Percentiles rank a stretch among this genome's conserved stretches.
Evolutionary conservation across 2,329 filamentous ascomycete species (phyloP).

Genomic region (Salinomyces thailandicus): DNA sequence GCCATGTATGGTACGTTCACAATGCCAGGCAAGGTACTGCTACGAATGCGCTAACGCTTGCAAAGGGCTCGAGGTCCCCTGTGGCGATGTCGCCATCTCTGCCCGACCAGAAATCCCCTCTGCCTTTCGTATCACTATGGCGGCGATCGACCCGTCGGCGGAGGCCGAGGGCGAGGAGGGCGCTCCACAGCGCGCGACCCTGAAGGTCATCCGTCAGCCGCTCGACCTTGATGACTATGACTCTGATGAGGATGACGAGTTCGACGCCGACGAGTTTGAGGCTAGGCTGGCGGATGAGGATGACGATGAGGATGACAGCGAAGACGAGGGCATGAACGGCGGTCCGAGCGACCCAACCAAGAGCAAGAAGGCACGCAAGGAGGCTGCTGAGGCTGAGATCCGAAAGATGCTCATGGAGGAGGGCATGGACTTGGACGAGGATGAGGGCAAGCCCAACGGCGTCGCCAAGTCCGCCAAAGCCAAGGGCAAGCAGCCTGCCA

Average conservation of each 20-base stretch:
- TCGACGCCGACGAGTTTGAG: conserved; percentile 41
- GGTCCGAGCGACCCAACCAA: conserved; percentile 87
- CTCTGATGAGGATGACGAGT: conserved; percentile 46
- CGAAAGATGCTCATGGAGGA: conserved; percentile 52
- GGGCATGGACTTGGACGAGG: conserved; percentile 58
- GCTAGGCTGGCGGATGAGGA: conserved; percentile 38
- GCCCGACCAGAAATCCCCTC: conserved; percentile 70
- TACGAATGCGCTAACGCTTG: neutral
- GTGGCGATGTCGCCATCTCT: conserved; percentile 67
- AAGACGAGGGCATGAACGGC: conserved; percentile 68
- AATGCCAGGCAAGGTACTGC: neutral
- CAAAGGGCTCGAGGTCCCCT: conserved; percentile 5
- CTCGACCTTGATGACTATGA: conserved; percentile 53
- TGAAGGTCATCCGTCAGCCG: conserved; percentile 78
- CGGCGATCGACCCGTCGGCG: conserved; percentile 84
- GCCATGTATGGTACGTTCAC: neutral
- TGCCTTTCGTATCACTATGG: conserved; percentile 95
- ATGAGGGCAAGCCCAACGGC: conserved; percentile 53
- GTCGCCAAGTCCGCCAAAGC: conserved; percentile 52
- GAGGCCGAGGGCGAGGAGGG: conserved; percentile 38
- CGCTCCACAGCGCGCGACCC: conserved; percentile 61
- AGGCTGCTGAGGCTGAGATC: conserved; percentile 67
- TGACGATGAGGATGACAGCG: conserved; percentile 40
- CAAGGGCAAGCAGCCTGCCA: conserved; percentile 54
- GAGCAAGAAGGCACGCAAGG: conserved; percentile 74